A percentile compares a stretch with the other conserved stretches of the same genome.
Conservation (phyloP, 176 grass and related monocot genomes). For the Thinopyrum elongatum region DNA sequence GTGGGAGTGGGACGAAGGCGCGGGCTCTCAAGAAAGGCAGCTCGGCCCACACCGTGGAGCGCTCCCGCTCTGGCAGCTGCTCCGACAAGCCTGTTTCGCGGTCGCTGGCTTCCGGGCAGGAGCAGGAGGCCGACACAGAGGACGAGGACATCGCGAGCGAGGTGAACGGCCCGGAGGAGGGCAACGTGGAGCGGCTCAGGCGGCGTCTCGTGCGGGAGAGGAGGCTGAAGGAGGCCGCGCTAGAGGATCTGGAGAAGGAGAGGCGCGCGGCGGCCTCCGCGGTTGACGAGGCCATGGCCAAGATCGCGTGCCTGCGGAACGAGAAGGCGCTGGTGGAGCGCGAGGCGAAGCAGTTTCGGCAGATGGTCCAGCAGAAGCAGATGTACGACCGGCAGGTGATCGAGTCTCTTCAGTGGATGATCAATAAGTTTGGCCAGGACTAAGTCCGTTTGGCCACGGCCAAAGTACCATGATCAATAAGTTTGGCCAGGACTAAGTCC, state of each 20-base stretch:
- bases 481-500: too few relatives aligned
- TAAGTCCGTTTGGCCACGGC: too few relatives aligned
- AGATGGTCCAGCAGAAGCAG: constrained; percentile 66
- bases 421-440: constrained; percentile 40
- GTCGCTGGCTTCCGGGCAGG: constrained; percentile 33
- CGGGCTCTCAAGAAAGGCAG: constrained; percentile 40
- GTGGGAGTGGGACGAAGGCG: constrained; percentile 51
- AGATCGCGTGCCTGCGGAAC: constrained; percentile 61
- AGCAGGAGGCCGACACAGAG: constrained; percentile 24
- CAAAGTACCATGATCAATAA: too few relatives aligned
- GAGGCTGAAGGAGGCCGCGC: constrained; percentile 40
- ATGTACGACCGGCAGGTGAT: constrained; percentile 65
- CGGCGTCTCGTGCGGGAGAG: constrained; percentile 49
- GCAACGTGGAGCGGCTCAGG: constrained; percentile 30
- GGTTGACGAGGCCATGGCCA: constrained; percentile 71
- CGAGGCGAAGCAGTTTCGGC: constrained; percentile 52
- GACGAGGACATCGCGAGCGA: constrained; percentile 26
- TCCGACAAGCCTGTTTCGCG: constrained; percentile 10
- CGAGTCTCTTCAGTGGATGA: constrained; percentile 55
- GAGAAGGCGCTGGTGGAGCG: constrained; percentile 73
- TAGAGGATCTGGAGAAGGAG: constrained; percentile 66
- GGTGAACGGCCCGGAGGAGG: constrained; percentile 30
- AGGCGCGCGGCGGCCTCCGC: constrained; percentile 60
- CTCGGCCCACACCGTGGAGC: not conserved
- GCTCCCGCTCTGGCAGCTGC: not conserved